Evolutionary conservation across 2,329 filamentous ascomycete species (phyloP), one percentile per base, ranked within the genome.

Genomic region (Penicillium expansum): DNA sequence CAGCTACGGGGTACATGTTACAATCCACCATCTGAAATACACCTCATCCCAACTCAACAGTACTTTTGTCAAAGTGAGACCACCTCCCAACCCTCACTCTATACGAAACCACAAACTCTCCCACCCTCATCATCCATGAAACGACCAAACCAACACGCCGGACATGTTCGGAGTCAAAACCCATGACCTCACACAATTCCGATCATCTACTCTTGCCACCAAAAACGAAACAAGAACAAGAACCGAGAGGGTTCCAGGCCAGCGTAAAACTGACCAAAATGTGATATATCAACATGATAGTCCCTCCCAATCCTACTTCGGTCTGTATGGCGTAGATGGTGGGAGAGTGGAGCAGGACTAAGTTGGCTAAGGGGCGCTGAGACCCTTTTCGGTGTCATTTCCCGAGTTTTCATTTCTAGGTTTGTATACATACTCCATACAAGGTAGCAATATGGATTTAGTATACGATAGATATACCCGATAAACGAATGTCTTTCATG

Each of bases 241-340:
- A 32, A 37, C n/a, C 10, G 45, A 37, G 3, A 35, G 20, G 8
- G 44, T 27, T 43, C 52, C 44, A 42, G 52, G 37, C 52, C 37
- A n/a, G 43, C 5, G 4, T 39, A 39, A 27, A 27, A 10, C 20
- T 0, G 11, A 20, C 18, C 7, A 8, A 29, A 55, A 55, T 55
- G 45, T 55, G 52, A 50, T 27, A 20, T 43, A 41, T 55, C 44
- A 14, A 50, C 11, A 20, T 50, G 52, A 54, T 42, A 42, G 37
- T 42, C 33, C 27, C n/a, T 24, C 14, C 13, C 22, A 38, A 30
- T 41, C 30, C 48, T 30, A 13, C 24, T 50, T 41, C 8, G 11
- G 20, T 29, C 47, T 20, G 13, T 30, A 39, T 39, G 33, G 33
- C 35, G 48, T 20, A 32, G 18, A 24, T 18, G 18, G 32, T 37